These are phyloP conservation scores for Fusarium guadeloupense DNA, from an alignment of 2,329 filamentous ascomycete genomes.

Conservation along the genomic window DNA sequence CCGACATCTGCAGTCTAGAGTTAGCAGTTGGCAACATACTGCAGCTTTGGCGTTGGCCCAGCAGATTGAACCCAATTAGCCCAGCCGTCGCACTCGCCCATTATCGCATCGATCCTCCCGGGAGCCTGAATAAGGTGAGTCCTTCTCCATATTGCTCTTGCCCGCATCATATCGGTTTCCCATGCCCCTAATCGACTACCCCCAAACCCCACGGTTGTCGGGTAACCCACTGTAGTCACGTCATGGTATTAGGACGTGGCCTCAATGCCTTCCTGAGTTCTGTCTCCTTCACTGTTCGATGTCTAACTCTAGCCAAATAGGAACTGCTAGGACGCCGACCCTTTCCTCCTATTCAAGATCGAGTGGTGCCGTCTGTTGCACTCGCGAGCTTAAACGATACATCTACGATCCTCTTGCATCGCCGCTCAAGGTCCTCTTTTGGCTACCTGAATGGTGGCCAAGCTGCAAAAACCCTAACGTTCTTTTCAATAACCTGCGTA, in stretches of 20 bases:
- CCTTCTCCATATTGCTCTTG: constrained; percentile 10
- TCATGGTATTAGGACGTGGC: constrained; percentile 38
- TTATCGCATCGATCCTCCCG: constrained; percentile 31
- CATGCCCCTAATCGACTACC: constrained; percentile 21
- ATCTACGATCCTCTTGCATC: constrained; percentile 19
- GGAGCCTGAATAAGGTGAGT: constrained; percentile 30
- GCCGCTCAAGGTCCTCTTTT: constrained; percentile 28
- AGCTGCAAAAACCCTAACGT: constrained; percentile 31
- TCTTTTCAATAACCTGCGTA: constrained; percentile 38
- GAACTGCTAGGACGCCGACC: constrained; percentile 20
- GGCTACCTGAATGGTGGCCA: constrained; percentile 41
- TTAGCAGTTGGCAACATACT: constrained; percentile 30
- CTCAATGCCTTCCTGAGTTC: constrained; percentile 22
- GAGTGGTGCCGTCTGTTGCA: constrained; percentile 19
- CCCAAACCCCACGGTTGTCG: constrained; percentile 22
- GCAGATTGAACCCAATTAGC: constrained; percentile 20
- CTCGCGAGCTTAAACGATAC: constrained; percentile 27
- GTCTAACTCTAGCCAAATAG: neutral
- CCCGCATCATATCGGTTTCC: neutral
- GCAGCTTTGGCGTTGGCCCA: constrained; percentile 28
- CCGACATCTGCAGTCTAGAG: constrained; percentile 31
- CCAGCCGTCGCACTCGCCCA: constrained; percentile 18
- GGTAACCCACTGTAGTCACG: constrained; percentile 34
- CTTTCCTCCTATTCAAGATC: constrained; percentile 12
- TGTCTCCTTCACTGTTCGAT: neutral